Conservation (phyloP, 176 grass and related monocot genomes). For the Paspalum notatum region DNA sequence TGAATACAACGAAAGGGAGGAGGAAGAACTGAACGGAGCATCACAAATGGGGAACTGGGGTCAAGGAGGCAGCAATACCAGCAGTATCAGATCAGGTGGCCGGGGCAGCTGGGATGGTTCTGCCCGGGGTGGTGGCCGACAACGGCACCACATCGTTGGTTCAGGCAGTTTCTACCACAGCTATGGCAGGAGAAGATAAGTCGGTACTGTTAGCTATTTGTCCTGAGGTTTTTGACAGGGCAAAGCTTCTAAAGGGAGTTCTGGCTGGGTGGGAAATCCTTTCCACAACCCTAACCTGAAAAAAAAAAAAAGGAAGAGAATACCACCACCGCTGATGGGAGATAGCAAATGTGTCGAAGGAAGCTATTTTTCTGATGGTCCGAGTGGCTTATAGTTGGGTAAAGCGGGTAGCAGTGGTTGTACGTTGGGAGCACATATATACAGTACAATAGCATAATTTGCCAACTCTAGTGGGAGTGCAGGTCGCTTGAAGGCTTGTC, state of each 20-base stretch:
- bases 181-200: slow-evolving; percentile 87
- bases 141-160: slow-evolving; percentile 63
- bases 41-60: slow-evolving; percentile 63
- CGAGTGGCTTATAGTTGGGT: neutral
- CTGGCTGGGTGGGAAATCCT: neutral
- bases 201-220: slow-evolving; percentile 6
- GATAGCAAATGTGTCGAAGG: neutral
- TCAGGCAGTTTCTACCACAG: slow-evolving; percentile 85
- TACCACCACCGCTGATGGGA: neutral
- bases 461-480: neutral
- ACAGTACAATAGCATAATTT: slow-evolving; percentile 5
- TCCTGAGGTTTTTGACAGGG: slow-evolving; percentile 30
- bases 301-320: neutral
- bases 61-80: slow-evolving; percentile 55
- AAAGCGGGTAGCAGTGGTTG: neutral
- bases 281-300: neutral
- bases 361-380: slow-evolving; percentile 8
- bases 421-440: slow-evolving; percentile 8
- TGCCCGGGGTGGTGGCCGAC: slow-evolving; percentile 45
- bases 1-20: slow-evolving; percentile 97
- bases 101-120: slow-evolving; percentile 74
- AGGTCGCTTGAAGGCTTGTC: neutral
- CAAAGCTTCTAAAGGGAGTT: neutral
- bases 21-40: slow-evolving; percentile 80
- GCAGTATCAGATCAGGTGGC: slow-evolving; percentile 59